Percentiles rank a stretch among this genome's conserved stretches.
Evolutionary conservation across 495 filamentous ascomycete species (phyloP).

Genomic region (Hypoxylon lienhwacheense): DNA sequence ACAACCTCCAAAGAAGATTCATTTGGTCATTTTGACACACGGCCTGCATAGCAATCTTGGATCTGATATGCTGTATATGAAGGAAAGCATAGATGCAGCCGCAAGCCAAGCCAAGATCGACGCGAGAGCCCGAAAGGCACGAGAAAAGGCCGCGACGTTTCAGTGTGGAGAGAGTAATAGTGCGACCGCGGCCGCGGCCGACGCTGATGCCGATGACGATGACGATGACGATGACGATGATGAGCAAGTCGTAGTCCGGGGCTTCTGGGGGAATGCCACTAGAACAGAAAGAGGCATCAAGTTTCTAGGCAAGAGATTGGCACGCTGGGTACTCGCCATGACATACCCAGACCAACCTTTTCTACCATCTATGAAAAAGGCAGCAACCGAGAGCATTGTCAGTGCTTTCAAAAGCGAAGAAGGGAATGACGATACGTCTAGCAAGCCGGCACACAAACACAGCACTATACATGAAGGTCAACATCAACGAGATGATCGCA

Average conservation of each 20-base stretch:
- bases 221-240: slow-evolving; percentile 60
- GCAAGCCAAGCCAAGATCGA: slow-evolving; percentile 67
- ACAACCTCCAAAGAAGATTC: slow-evolving; percentile 65
- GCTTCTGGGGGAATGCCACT: slow-evolving; percentile 85
- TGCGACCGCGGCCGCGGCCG: too few relatives aligned
- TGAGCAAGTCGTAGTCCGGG: slow-evolving; percentile 90
- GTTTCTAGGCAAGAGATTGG: slow-evolving; percentile 91
- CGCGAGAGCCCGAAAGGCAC: slow-evolving; percentile 58
- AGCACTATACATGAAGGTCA: slow-evolving; percentile 55
- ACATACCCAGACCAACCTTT: slow-evolving; percentile 92
- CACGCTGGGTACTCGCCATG: slow-evolving; percentile 84
- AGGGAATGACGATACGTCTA: slow-evolving; percentile 35
- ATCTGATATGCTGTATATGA: slow-evolving; percentile 93
- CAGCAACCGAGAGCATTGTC: slow-evolving; percentile 45
- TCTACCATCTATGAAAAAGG: slow-evolving; percentile 64
- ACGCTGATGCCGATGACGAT: slow-evolving; percentile 11
- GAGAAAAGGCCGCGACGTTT: slow-evolving; percentile 38
- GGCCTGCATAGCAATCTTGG: slow-evolving; percentile 97
- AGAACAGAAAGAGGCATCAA: slow-evolving; percentile 94
- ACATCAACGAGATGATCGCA: slow-evolving; percentile 49
- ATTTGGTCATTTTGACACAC: slow-evolving; percentile 91
- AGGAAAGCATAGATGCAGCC: slow-evolving; percentile 91
- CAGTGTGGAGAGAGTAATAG: slow-evolving; percentile 59
- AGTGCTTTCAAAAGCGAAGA: slow-evolving; percentile 39
- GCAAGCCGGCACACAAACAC: slow-evolving; percentile 52